These are phyloP conservation scores for Camelina sativa DNA, from an alignment of 345 rosid species.

Conservation along the genomic window DNA sequence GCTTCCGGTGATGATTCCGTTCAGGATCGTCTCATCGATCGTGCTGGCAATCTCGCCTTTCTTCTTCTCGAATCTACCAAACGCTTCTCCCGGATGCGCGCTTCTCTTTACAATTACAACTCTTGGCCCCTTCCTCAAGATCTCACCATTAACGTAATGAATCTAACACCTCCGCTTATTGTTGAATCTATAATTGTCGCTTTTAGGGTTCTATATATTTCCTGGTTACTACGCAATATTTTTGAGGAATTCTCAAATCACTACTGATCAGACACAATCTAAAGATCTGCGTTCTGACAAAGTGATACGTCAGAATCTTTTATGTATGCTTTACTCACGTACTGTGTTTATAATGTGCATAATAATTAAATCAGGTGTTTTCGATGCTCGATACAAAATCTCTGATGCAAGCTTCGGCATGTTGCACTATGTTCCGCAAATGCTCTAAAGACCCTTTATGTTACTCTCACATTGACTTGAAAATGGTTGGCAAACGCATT, in stretches of 20 bases:
- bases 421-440: background rate
- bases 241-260: no score
- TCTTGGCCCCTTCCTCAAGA: background rate
- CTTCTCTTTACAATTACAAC: background rate
- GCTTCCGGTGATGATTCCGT: slow-evolving; percentile 44
- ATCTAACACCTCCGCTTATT: no score
- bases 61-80: slow-evolving; percentile 59
- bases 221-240: background rate
- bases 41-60: slow-evolving; percentile 56
- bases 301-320: background rate
- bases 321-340: background rate
- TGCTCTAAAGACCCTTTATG: background rate
- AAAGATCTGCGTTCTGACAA: background rate
- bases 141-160: background rate
- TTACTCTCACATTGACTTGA: slow-evolving; percentile 1
- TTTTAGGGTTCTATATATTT: background rate
- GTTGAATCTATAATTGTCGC: background rate
- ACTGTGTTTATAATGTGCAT: background rate
- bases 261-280: no score
- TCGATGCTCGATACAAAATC: background rate
- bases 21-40: slow-evolving; percentile 62
- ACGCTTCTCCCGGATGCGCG: slow-evolving; percentile 25
- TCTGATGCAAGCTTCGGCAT: slow-evolving; percentile 6
- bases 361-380: background rate
- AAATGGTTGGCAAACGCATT: background rate